Percentiles rank a stretch among this genome's conserved stretches.
Conservation (phyloP, 2,329 filamentous ascomycete species). For the Xylaria sp. region DNA sequence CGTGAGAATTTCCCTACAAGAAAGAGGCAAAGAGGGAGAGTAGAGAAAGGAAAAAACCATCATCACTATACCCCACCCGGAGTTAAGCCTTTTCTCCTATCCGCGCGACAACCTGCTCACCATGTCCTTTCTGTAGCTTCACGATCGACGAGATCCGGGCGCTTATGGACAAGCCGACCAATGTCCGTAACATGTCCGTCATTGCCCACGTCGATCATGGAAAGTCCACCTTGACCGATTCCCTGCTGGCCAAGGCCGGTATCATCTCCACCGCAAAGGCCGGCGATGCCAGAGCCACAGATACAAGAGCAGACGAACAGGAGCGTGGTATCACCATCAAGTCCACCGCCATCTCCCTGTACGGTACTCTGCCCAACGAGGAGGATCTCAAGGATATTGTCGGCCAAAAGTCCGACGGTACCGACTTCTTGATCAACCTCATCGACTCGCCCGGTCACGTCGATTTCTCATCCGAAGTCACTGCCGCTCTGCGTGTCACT, state of each 20-base stretch:
- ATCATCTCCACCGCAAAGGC: conserved; percentile 98
- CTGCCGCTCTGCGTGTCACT: conserved; percentile 98
- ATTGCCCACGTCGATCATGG: conserved; percentile 99
- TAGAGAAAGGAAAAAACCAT: conserved; percentile 13
- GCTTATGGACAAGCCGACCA: conserved; percentile 78
- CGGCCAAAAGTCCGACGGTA: conserved; percentile 86
- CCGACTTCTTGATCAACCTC: conserved; percentile 99
- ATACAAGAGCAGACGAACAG: conserved; percentile 97
- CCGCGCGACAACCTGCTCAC: conserved; percentile 57
- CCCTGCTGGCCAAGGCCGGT: conserved; percentile 98
- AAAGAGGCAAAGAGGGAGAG: conserved; percentile 27
- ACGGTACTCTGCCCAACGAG: conserved; percentile 80
- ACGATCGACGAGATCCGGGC: conserved; percentile 92
- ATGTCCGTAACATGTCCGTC: conserved; percentile 97
- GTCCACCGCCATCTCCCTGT: conserved; percentile 99
- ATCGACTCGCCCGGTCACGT: conserved; percentile 99
- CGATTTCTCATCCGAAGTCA: conserved; percentile 99
- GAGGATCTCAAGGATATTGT: conserved; percentile 97
- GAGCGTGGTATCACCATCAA: conserved; percentile 99
- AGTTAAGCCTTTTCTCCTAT: conserved; percentile 52
- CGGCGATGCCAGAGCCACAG: conserved; percentile 93
- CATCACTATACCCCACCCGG: conserved; percentile 51
- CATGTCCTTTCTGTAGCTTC: conserved; percentile 75
- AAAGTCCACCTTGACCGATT: conserved; percentile 99
- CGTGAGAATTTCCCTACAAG: background rate